Evolutionary conservation across 1,284 basidiomycete genomes (phyloP).

Genomic region (Inonotus obliquus): DNA sequence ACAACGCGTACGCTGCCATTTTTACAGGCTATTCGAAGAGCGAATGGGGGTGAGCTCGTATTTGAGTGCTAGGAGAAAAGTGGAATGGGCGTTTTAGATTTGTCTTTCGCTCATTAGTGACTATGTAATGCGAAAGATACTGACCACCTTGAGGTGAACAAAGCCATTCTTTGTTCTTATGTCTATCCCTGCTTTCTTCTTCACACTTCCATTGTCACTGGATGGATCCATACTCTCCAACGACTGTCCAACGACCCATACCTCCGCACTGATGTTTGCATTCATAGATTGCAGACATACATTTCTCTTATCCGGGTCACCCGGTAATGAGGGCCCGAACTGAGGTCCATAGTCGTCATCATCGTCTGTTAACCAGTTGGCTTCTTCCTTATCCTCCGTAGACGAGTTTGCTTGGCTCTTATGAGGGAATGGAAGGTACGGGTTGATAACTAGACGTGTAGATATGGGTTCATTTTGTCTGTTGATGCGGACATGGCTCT

Average conservation of each 20-base stretch:
- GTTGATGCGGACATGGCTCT: background rate
- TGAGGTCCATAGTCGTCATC: background rate
- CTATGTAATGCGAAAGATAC: background rate
- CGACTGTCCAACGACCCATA: conserved; percentile 10
- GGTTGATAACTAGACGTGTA: conserved; percentile 7
- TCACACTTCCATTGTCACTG: background rate
- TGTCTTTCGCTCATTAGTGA: background rate
- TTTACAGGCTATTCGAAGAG: background rate
- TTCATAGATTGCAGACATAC: conserved; percentile 7
- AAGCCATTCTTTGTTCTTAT: conserved; percentile 7
- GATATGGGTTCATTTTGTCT: background rate
- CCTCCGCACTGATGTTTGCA: conserved; percentile 10
- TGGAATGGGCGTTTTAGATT: background rate
- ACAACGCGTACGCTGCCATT: conserved; percentile 12
- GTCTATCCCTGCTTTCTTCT: conserved; percentile 8
- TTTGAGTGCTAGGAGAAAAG: background rate
- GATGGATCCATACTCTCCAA: background rate
- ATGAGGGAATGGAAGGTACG: conserved; percentile 11
- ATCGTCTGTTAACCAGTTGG: background rate
- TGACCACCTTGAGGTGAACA: conserved; percentile 8
- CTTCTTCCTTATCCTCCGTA: background rate
- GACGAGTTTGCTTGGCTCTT: background rate
- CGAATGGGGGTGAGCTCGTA: background rate
- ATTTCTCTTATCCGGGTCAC: conserved; percentile 5
- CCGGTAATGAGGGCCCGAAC: background rate